Base-by-base conservation (phyloP, 306 rosid species). In the Cicer judaicum region DNA sequence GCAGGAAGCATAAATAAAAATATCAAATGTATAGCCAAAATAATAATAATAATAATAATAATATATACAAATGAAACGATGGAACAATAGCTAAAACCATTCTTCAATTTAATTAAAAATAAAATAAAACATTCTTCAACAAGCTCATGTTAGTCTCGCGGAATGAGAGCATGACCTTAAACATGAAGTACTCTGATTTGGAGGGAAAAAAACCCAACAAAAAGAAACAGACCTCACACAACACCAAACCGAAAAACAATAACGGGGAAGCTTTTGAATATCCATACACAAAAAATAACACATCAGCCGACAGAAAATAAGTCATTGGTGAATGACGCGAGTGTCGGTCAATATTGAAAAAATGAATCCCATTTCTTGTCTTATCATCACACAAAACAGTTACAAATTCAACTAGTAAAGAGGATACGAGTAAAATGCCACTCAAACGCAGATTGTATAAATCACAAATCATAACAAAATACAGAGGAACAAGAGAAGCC, bases 381-480 rank as follows among this genome's bases (percentile, higher is more conserved):
- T 67, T 66, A 59, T 55, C 74, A 56, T 53, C 79, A 80, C 79
- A 74, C 83, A 74, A 67, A 80, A 74, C 79, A 74, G 70, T 80
- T 67, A 68, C 79, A 80, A 80, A 80, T 80, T 68, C 72, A 43
- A 59, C 71, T 57, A 44, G 62, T 46, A 67, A 57, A 63, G 76
- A 57, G 69, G 76, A 74, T 39, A 59, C 6, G 52, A 54, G 64
- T 66, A 21, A 74, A 80, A 80, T 60, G 43, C 21, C 84, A 80
- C 76, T 68, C 84, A 59, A 80, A 74, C 80, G 49, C 72, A 65
- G 79, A 62, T 48, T 74, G 84, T 80, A 80, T 80, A 80, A 68
- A 74, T 74, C 84, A 74, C 84, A 80, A 68, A 60, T 80, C 76
- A 80, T 68, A 68, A 74, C 72, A 68, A 68, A 68, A 80, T 73